Percentiles rank a stretch among this genome's conserved stretches.
Evolutionary conservation across 441 rosid species (phyloP).

Genomic region (Pelargonium myrrhifolium): DNA sequence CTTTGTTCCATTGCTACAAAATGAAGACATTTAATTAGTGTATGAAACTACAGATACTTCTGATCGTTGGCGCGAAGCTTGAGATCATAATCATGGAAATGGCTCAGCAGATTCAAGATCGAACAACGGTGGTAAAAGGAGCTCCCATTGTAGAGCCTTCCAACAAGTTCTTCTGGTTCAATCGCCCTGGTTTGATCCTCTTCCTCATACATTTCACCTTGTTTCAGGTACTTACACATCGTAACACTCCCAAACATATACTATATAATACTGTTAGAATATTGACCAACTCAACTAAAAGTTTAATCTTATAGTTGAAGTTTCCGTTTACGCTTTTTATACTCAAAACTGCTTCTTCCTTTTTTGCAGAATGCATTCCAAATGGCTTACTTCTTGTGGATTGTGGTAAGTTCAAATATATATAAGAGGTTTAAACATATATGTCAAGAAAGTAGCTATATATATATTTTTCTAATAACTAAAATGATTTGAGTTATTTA

Average conservation of each 20-base stretch:
- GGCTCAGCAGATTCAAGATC: slow-evolving; percentile 31
- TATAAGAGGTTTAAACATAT: neutral
- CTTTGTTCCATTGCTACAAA: neutral
- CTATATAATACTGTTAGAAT: neutral
- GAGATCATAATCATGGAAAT: slow-evolving; percentile 29
- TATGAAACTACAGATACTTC: slow-evolving; percentile 17
- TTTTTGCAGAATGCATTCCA: slow-evolving; percentile 30
- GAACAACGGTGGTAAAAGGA: slow-evolving; percentile 30
- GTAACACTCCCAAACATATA: no score
- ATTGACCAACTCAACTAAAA: no score
- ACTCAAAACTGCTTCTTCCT: no score
- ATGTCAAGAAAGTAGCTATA: neutral
- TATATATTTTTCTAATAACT: neutral
- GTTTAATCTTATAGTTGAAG: no score
- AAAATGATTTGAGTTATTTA: no score
- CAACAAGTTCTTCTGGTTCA: slow-evolving; percentile 34
- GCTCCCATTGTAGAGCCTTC: slow-evolving; percentile 29
- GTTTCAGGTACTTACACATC: no score
- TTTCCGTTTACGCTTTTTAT: no score
- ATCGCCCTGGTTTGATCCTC: slow-evolving; percentile 27
- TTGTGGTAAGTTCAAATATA: slow-evolving; percentile 22
- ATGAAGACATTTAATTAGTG: neutral
- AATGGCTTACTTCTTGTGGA: slow-evolving; percentile 31
- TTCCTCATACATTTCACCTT: slow-evolving; percentile 29
- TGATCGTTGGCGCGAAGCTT: slow-evolving; percentile 32